Conservation (phyloP, 1,139 yeast genomes). For the Lodderomyces elongisporus region DNA sequence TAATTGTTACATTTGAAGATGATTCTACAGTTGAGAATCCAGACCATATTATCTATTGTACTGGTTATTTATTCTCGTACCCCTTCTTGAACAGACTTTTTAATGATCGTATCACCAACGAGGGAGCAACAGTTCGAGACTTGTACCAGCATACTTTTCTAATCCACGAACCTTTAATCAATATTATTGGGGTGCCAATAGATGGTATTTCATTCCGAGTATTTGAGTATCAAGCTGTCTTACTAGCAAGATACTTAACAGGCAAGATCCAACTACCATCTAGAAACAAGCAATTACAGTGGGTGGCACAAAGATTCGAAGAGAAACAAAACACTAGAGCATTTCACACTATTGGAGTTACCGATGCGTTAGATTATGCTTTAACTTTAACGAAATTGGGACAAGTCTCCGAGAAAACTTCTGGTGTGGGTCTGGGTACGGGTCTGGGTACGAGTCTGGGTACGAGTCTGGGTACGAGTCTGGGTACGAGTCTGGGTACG, state of each 20-base stretch:
- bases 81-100: conserved; percentile 33
- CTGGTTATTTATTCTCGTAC: conserved; percentile 41
- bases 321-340: conserved; percentile 30
- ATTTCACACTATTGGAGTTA: conserved; percentile 36
- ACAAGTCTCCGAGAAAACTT: conserved; percentile 15
- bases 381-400: conserved; percentile 25
- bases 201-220: conserved; percentile 38
- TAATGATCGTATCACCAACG: conserved; percentile 19
- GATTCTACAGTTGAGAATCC: conserved; percentile 24
- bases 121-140: conserved; percentile 28
- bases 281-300: conserved; percentile 22
- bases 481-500: too few species aligned
- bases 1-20: conserved; percentile 27
- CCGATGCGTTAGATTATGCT: conserved; percentile 20
- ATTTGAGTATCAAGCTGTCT: conserved; percentile 39
- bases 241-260: conserved; percentile 29
- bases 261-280: conserved; percentile 30
- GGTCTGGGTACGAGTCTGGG: too few species aligned
- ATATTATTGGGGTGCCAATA: conserved; percentile 38
- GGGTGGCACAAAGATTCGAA: conserved; percentile 25
- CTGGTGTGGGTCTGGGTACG: too few species aligned
- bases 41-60: conserved; percentile 37
- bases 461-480: too few species aligned
- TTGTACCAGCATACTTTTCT: conserved; percentile 37
- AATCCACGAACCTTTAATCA: conserved; percentile 31